Base-by-base conservation (phyloP, 2,329 filamentous ascomycete species). In the Ceratocystis ficicola region DNA sequence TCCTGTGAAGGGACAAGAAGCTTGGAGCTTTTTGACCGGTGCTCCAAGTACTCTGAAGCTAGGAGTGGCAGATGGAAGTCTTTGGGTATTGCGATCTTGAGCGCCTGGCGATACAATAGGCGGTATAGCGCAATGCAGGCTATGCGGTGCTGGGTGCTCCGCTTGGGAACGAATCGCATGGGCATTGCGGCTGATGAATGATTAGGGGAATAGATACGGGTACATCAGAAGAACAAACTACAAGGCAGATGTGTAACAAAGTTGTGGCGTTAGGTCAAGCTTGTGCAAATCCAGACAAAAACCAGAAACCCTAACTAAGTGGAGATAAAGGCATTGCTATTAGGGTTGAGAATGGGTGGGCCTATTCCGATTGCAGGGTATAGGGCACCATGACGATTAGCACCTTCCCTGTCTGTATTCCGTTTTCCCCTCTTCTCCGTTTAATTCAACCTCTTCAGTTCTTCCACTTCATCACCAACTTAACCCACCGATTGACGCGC, bases 51-150 rank as follows among this genome's bases (percentile, higher is more conserved):
- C 12, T 67, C 66, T 3, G 57, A 50, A 20, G 61, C 25, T 3
- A 48, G 48, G 15, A 44, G 30, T 12, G 66, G 50, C 32, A 67
- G 71, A 41, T 71, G 69, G 3, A 72, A 63, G 60, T 82, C 76
- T 71, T 77, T 70, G 1, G 82, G 79, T 1, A 89, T 75, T 1
- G 80, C 75, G 44, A 87, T 75, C 50, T 74, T 76, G 36, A 76
- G 73, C 67, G 79, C 83, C 74, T 83, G 80, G 68, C 79, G 79
- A 64, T 90, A 76, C 65, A 93, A 82, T 44, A 87, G 84, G 69
- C 86, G 82, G 76, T 87, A 92, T 62, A 93, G 83, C 63, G 88
- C 86, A 69, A 89, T 80, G 72, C 83, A 81, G 71, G 82, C 82
- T 71, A 71, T 73, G 68, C 82, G 78, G 72, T 85, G 82, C 68